Conservation (phyloP, 202 grass and related monocot genomes). For the Setaria italica region DNA sequence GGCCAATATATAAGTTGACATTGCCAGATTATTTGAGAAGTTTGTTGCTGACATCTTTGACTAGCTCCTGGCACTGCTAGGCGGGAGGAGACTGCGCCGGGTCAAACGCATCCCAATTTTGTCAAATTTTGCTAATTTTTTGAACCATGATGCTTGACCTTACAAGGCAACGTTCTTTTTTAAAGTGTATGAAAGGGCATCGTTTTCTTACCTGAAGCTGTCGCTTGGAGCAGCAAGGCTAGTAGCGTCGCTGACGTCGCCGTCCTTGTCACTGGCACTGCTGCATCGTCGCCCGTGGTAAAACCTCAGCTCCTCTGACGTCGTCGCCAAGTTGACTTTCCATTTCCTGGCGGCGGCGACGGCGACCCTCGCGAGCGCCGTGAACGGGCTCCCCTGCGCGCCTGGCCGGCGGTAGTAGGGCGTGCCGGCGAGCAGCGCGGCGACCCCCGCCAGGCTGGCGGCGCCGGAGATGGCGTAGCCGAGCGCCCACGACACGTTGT, state of each 20-base stretch:
- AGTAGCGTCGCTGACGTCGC: not conserved
- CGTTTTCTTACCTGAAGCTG: slow-evolving; percentile 67
- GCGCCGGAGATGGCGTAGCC: slow-evolving; percentile 57
- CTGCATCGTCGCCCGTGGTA: slow-evolving; percentile 40
- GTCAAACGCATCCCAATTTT: not conserved
- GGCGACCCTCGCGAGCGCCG: slow-evolving; percentile 56
- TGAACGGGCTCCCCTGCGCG: slow-evolving; percentile 75
- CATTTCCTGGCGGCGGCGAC: slow-evolving; percentile 62
- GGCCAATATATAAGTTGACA: not conserved
- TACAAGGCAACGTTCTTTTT: not conserved
- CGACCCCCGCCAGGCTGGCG: slow-evolving; percentile 27
- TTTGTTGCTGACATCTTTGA: not conserved
- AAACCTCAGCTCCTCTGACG: slow-evolving; percentile 30
- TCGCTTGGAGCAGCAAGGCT: slow-evolving; percentile 35
- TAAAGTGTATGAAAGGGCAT: not conserved
- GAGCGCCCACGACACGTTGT: slow-evolving; percentile 63
- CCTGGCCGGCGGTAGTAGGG: slow-evolving; percentile 51
- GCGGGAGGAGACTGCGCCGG: not conserved
- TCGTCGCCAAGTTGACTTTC: slow-evolving; percentile 35
- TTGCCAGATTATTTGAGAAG: not conserved
- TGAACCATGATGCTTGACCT: not conserved
- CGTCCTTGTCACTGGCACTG: not conserved
- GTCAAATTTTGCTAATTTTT: not conserved
- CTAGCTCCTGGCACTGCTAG: not conserved
- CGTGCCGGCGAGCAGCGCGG: slow-evolving; percentile 49